phyloP scores from a whole-genome alignment of 2,329 filamentous ascomycete genomes.

The Alternaria metachromatica region DNA sequence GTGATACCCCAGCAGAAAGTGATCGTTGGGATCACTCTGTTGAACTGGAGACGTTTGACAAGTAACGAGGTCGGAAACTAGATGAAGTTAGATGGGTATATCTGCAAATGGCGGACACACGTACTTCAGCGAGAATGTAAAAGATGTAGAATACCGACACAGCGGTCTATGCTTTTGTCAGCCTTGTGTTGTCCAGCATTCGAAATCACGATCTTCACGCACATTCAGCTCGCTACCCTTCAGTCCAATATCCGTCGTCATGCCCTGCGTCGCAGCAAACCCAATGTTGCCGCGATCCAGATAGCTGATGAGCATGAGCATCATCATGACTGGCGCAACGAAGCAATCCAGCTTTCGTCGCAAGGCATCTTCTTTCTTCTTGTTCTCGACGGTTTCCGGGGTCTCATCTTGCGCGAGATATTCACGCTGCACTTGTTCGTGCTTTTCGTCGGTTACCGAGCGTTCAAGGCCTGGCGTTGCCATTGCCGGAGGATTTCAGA shows the following conservation, averaged over 20 bases:
- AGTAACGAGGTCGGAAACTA: slow-evolving; percentile 43
- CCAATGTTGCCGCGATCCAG: slow-evolving; percentile 46
- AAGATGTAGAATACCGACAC: slow-evolving; percentile 47
- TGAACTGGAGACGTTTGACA: slow-evolving; percentile 44
- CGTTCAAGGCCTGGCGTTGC: neutral
- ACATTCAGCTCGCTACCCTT: slow-evolving; percentile 37
- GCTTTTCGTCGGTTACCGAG: slow-evolving; percentile 20
- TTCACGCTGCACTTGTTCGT: slow-evolving; percentile 21
- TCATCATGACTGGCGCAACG: slow-evolving; percentile 46
- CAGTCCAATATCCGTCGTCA: slow-evolving; percentile 37
- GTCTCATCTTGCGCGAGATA: slow-evolving; percentile 30
- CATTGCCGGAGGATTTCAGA: neutral
- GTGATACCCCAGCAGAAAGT: slow-evolving; percentile 63
- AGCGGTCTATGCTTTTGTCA: slow-evolving; percentile 2
- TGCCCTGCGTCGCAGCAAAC: slow-evolving; percentile 45
- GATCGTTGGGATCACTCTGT: slow-evolving; percentile 48
- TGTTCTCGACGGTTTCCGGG: slow-evolving; percentile 15
- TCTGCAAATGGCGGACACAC: neutral
- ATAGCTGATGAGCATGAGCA: slow-evolving; percentile 45
- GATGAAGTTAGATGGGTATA: fast-evolving
- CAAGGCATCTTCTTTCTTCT: slow-evolving; percentile 36
- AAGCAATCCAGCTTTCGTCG: slow-evolving; percentile 42
- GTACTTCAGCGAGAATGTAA: slow-evolving; percentile 44
- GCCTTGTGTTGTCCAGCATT: too few relatives aligned
- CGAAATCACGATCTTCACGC: too few relatives aligned